A percentile compares a stretch with the other conserved stretches of the same genome.
Evolutionary conservation across 257 asterid genomes (phyloP).

Genomic region (Osmanthus fragrans): DNA sequence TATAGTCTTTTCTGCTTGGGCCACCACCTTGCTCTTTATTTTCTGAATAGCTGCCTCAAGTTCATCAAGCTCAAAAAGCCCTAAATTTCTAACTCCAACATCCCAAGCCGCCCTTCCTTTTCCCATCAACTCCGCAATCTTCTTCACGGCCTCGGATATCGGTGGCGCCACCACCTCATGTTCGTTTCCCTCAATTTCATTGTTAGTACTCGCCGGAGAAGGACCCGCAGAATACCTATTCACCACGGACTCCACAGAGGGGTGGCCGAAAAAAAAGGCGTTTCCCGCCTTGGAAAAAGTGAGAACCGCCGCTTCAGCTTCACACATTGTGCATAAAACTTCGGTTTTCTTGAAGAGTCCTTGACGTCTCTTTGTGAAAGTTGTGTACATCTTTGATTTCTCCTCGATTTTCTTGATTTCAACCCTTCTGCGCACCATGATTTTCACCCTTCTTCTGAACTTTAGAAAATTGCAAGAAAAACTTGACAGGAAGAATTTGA

Average conservation of each 20-base stretch:
- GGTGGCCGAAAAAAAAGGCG: slow-evolving; percentile 35
- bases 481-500: too few relatives aligned
- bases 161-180: background rate
- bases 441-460: too few relatives aligned
- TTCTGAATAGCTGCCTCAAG: slow-evolving; percentile 12
- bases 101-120: background rate
- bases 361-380: slow-evolving; percentile 53
- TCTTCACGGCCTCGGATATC: slow-evolving; percentile 10
- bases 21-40: slow-evolving; percentile 26
- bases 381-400: slow-evolving; percentile 34
- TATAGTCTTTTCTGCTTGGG: slow-evolving; percentile 11
- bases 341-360: slow-evolving; percentile 42
- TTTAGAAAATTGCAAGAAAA: too few relatives aligned
- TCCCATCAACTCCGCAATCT: background rate
- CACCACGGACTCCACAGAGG: slow-evolving; percentile 26
- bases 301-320: slow-evolving; percentile 36
- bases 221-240: slow-evolving; percentile 23
- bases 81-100: slow-evolving; percentile 3
- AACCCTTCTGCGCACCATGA: too few relatives aligned
- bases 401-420: too few relatives aligned
- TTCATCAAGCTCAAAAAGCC: slow-evolving; percentile 24
- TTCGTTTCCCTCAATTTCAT: background rate
- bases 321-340: slow-evolving; percentile 20
- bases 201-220: background rate
- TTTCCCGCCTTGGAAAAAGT: slow-evolving; percentile 44